Conservation (phyloP, 805 yeast genomes). For the Candida caryicola region DNA sequence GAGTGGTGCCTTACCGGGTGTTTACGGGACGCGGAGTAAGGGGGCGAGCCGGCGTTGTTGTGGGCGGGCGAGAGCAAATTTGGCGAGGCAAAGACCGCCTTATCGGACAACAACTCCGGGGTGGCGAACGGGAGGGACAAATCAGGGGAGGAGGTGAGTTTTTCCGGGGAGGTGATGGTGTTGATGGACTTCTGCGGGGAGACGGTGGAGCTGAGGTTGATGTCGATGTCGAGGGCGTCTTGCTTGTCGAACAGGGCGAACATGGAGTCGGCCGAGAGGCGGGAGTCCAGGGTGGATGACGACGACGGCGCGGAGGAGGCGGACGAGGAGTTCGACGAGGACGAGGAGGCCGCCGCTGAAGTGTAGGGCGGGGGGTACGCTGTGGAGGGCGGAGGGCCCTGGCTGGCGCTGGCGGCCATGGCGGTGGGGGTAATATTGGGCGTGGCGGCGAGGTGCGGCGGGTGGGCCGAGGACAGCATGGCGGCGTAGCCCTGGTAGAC, state of each 20-base stretch:
- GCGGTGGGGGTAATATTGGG: slow-evolving; percentile 2
- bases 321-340: slow-evolving; percentile 8
- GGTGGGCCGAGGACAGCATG: not conserved
- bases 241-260: not conserved
- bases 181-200: not conserved
- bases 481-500: not conserved
- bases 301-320: slow-evolving; percentile 9
- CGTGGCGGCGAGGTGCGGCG: slow-evolving; percentile 5
- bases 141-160: not conserved
- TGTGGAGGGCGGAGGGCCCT: not conserved
- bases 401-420: not conserved
- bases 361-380: slow-evolving; percentile 7
- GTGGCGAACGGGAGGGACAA: slow-evolving; percentile 2
- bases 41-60: slow-evolving; percentile 1
- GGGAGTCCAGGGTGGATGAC: not conserved
- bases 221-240: not conserved
- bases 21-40: slow-evolving; percentile 6
- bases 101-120: not conserved
- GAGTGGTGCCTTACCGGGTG: slow-evolving; percentile 5
- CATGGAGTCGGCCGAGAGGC: not conserved
- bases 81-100: not conserved
- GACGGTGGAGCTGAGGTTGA: not conserved
- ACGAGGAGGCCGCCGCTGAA: slow-evolving; percentile 2
- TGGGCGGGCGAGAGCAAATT: not conserved
- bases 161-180: slow-evolving; percentile 5